Evolutionary conservation across 2,329 filamentous ascomycete genomes (phyloP), one percentile per base, ranked within the genome.

Genomic region (Tolypocladium ophioglossoides): DNA sequence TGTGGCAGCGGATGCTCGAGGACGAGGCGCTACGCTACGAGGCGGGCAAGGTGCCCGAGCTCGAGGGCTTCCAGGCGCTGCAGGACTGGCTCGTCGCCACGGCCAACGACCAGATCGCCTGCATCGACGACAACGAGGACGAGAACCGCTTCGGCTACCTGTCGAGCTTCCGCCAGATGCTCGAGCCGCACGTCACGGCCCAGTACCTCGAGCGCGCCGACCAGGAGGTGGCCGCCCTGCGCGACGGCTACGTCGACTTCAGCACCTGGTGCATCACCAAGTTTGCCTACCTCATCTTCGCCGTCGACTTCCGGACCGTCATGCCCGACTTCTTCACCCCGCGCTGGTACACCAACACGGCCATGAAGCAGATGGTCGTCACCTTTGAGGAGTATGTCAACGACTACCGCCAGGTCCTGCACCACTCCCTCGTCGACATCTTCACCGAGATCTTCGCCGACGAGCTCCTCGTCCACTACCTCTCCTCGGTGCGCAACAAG

Each of bases 71-170:
- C 64, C 90, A 95, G 68, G 83, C 87, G 3, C 75, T 96, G 32
- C 89, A 95, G 68, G 94, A 99, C 73, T 99, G 92, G 91, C 85
- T 99, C 54, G 85, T 99, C 52, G 91, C 94, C 48, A 90, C 95
- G 55, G 94, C 95, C 62, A 99, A 99, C 73, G 94, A 99, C 72
- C 94, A 99, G 70, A 97, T 99, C 67, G 91, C 91, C 54, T 96
- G 91, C 70, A 96, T 99, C 64, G 94, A 97, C 69, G 95, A 97
- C 66, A 87, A 87, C 61, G 86, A 89, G 57, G 86, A 89, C 52
- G 83, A 84, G 52, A 83, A 82, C 56, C 84, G 86, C 35, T 75
- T 87, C 30, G 89, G 87, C 34, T 96, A 96, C 73, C 79, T 97
- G 51, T 86, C 89, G 4, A 86, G 86, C 64, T 96, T 96, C 81